These are phyloP conservation scores for Mucor plumbeus DNA, from an alignment of 371 early-diverging fungal genomes.

Conservation along the genomic window DNA sequence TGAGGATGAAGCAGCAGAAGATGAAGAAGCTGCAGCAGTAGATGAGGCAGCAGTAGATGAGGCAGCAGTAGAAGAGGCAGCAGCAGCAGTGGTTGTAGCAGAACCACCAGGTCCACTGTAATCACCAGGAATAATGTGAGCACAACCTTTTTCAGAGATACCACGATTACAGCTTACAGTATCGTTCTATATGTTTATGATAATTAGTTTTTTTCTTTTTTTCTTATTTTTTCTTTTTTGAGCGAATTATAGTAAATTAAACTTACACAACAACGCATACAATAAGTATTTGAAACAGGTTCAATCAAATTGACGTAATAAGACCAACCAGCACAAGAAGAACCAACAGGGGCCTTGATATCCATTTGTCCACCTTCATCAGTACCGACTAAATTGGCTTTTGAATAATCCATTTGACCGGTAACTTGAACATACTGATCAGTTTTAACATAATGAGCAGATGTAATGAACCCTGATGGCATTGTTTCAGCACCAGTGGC, in stretches of 20 bases:
- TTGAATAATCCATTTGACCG: conserved; percentile 59
- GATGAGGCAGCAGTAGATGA: not conserved
- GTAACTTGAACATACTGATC: conserved; percentile 56
- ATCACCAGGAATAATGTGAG: conserved; percentile 57
- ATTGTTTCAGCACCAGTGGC: conserved; percentile 51
- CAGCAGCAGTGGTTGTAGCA: conserved; percentile 13
- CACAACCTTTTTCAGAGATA: conserved; percentile 58
- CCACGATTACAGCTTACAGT: conserved; percentile 51
- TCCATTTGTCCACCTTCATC: conserved; percentile 68
- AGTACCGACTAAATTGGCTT: conserved; percentile 44
- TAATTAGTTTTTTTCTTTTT: too few species aligned
- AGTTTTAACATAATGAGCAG: conserved; percentile 13
- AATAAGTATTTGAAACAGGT: conserved; percentile 55
- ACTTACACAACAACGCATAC: conserved; percentile 60
- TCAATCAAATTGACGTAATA: conserved; percentile 63
- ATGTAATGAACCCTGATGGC: conserved; percentile 45
- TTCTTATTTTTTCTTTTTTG: too few species aligned
- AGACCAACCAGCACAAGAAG: conserved; percentile 57
- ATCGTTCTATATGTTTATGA: conserved; percentile 14
- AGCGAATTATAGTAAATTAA: too few species aligned
- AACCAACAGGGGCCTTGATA: conserved; percentile 52
- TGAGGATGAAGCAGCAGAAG: conserved; percentile 7
- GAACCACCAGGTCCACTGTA: conserved; percentile 47
- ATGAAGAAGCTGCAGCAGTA: conserved; percentile 1
- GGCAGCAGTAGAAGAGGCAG: not conserved